Evolutionary conservation across 2,329 filamentous ascomycete genomes (phyloP), one percentile per base, ranked within the genome.

Genomic region (Pestalotiopsis sp.): DNA sequence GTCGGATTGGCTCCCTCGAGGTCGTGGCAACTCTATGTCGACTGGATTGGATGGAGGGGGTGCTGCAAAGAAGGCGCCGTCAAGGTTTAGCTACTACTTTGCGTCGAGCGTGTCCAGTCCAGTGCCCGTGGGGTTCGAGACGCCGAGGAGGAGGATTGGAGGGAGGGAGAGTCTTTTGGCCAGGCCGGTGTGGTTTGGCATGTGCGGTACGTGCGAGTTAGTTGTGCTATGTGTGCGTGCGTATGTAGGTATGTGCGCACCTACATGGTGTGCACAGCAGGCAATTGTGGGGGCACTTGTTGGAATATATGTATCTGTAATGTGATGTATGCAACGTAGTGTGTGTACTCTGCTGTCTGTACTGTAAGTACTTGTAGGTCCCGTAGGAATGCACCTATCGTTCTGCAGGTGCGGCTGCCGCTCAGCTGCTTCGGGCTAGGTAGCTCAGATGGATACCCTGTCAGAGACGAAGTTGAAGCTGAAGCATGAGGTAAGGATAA

Each of bases 1-100:
- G n/a, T 45, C 52, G 59, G 52, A 17, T 39, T 31, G 45, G 45
- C 20, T 52, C 4, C 25, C 52, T 45, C 27, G 13, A 52, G 58
- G 58, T 67, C 39, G 66, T 67, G 66, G 66, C 66, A 45, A 67
- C 39, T 67, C 17, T 38, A 38, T 67, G 20, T 67, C 58, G 38
- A 67, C 56, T 67, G 66, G 66, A 67, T 63, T 39, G 58, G 39
- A 45, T 61, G 52, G 31, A 36, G 31, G 31, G 38, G 65, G 17
- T 52, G 45, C 45, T 38, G 60, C 36, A 36, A 31, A 67, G 39
- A 56, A 60, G 65, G 65, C 65, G 65, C 56, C 65, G 65, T 60
- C 65, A 59, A 67, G 52, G 65, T 67, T 67, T 67, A 67, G 65
- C 39, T n/a, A 20, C 45, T 31, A 23, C 31, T 36, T 36, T 36